A percentile compares a stretch with the other conserved stretches of the same genome.
Evolutionary conservation across 495 filamentous ascomycete species (phyloP).

Genomic region (Schizothecium vesticola): DNA sequence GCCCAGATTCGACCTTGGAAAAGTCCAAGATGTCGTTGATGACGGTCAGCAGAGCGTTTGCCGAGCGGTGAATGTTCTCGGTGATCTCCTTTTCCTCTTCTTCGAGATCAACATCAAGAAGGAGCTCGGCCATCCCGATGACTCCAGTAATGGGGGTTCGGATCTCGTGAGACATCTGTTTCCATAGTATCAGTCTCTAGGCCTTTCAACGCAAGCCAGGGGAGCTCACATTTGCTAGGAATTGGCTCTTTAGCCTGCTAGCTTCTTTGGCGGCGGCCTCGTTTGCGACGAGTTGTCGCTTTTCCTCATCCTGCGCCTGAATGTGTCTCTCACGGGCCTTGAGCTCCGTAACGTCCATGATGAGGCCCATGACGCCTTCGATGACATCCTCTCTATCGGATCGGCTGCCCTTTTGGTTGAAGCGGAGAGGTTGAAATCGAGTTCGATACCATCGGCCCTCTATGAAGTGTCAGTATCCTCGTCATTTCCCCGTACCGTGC

Average conservation of each 20-base stretch:
- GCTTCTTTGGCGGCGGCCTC: constrained; percentile 65
- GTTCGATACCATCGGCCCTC: constrained; percentile 59
- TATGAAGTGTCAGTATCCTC: constrained; percentile 17
- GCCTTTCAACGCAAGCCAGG: neutral
- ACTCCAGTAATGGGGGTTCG: constrained; percentile 67
- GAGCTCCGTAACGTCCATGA: constrained; percentile 64
- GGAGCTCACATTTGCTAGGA: constrained; percentile 51
- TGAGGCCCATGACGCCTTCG: constrained; percentile 62
- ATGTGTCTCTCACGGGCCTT: constrained; percentile 53
- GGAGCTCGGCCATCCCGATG: constrained; percentile 64
- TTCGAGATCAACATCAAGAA: constrained; percentile 60
- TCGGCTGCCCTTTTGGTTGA: constrained; percentile 43
- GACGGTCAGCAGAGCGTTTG: constrained; percentile 73
- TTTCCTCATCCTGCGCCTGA: constrained; percentile 55
- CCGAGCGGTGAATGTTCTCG: constrained; percentile 74
- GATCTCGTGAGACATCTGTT: constrained; percentile 82
- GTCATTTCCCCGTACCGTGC: neutral
- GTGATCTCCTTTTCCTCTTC: constrained; percentile 68
- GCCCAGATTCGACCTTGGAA: constrained; percentile 78
- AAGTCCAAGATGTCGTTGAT: constrained; percentile 90
- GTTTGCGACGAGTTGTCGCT: constrained; percentile 56
- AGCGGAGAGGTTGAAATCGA: constrained; percentile 54
- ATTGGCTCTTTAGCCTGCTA: constrained; percentile 62
- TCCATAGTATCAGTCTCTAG: neutral
- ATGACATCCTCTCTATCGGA: constrained; percentile 42